Evolutionary conservation across 1,284 basidiomycete species (phyloP).

Genomic region (Apiotrichum siamense): DNA sequence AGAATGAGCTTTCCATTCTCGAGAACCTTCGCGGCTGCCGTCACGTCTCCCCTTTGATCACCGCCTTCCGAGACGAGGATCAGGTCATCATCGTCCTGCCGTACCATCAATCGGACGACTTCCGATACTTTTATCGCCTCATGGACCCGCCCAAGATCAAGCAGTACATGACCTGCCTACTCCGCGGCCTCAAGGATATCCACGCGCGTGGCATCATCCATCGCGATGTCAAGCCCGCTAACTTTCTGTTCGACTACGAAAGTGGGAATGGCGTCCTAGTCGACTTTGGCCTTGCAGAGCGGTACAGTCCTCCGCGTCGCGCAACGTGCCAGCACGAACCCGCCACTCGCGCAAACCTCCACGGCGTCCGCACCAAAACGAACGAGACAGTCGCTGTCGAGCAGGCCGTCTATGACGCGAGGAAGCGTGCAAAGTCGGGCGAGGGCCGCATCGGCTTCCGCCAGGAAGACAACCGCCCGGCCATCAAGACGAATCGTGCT

Average conservation of each 20-base stretch:
- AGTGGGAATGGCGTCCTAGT: slow-evolving; percentile 81
- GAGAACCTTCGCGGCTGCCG: slow-evolving; percentile 67
- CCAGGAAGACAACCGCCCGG: slow-evolving; percentile 53
- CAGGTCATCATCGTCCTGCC: slow-evolving; percentile 95
- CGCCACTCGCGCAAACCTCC: slow-evolving; percentile 57
- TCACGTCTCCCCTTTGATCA: slow-evolving; percentile 85
- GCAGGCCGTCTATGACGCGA: slow-evolving; percentile 58
- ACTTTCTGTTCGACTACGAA: slow-evolving; percentile 88
- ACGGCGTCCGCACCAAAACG: slow-evolving; percentile 53
- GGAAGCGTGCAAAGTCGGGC: slow-evolving; percentile 50
- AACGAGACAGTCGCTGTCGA: slow-evolving; percentile 38
- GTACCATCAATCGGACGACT: slow-evolving; percentile 86
- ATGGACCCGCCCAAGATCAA: slow-evolving; percentile 55
- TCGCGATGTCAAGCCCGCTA: slow-evolving; percentile 97
- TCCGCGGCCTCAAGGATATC: slow-evolving; percentile 81
- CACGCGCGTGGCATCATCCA: slow-evolving; percentile 88
- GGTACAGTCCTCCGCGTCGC: slow-evolving; percentile 43
- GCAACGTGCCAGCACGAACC: slow-evolving; percentile 65
- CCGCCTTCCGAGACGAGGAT: slow-evolving; percentile 84
- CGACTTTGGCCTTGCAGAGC: slow-evolving; percentile 89
- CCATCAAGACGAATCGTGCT: slow-evolving; percentile 90
- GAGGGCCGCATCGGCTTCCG: slow-evolving; percentile 47
- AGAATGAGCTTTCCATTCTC: slow-evolving; percentile 92
- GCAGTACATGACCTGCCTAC: slow-evolving; percentile 83
- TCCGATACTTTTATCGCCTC: slow-evolving; percentile 55